Base-by-base conservation (phyloP, 768 basidiomycete genomes). In the Sutorius australiensis region DNA sequence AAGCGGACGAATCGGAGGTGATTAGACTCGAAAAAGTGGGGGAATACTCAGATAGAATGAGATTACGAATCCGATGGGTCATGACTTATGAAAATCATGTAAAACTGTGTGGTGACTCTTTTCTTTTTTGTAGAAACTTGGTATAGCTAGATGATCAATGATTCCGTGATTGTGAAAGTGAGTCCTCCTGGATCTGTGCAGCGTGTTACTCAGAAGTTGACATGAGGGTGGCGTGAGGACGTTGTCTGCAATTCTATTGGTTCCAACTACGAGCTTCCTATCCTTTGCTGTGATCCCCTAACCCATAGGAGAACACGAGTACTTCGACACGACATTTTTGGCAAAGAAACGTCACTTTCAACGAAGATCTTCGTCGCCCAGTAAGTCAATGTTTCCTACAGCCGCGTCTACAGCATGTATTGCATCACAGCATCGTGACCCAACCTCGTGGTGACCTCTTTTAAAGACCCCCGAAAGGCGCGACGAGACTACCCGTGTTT, bases 311-410 rank as follows among this genome's bases (percentile, higher is more conserved):
- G 33, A 28, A 28, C 28, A 31, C 56, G 36, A 58, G 40, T 48
- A 14, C 38, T 48, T 33, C 43, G 5, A 38, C 34, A 30, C 42
- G 28, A 6, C 27, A 47, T 43, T 44, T 33, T 38, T 51, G 19
- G 11, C 37, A 62, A 43, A 51, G 60, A 36, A 61, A 60, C 30
- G 42, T 37, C 38, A 40, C 49, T 6, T 17, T 2, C 46, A 13
- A 37, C n/a, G 2, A 47, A 34, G 57, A 62, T 62, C 54, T 21
- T 56, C 47, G 40, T 50, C 42, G 38, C 46, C 51, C 46, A 30
- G 49, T 51, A 60, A 50, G 61, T 61, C 39, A 8, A 10, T 33
- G 2, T 13, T 51, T 40, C 42, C 27, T 33, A 27, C 14, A 6
- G 34, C 33, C 8, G 5, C 8, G 5, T 16, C 46, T 41, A 59